Percentiles rank a stretch among this genome's conserved stretches.
phyloP scores from a whole-genome alignment of 192 early-diverging fungal genomes.

The Coemansia sp. region DNA sequence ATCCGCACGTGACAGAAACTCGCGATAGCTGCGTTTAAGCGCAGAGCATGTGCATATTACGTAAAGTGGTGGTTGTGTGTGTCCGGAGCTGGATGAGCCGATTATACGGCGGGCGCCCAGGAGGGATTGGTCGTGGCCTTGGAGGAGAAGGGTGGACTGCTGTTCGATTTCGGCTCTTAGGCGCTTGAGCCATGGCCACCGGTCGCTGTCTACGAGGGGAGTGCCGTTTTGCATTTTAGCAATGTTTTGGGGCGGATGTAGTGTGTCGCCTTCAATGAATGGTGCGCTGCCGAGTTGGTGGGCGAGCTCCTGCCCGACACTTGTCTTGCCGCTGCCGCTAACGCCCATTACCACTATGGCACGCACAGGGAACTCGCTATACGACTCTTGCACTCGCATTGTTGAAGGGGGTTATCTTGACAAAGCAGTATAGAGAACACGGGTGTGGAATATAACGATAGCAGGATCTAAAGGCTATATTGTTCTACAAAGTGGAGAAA shows the following conservation, averaged over 20 bases:
- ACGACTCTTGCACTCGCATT: conserved; percentile 35
- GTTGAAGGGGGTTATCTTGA: background rate
- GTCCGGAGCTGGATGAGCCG: background rate
- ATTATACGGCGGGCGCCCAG: background rate
- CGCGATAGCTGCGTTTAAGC: conserved; percentile 61
- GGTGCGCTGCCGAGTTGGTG: conserved; percentile 37
- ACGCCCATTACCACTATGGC: conserved; percentile 63
- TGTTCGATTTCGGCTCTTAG: conserved; percentile 48
- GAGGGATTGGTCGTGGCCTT: background rate
- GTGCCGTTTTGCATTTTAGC: conserved; percentile 61
- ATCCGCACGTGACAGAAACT: conserved; percentile 49
- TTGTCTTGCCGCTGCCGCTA: conserved; percentile 61
- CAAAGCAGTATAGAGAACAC: background rate
- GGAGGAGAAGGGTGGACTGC: conserved; percentile 15
- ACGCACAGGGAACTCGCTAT: conserved; percentile 43
- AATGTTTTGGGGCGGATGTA: conserved; percentile 58
- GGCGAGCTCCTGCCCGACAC: conserved; percentile 40
- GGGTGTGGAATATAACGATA: too few species aligned
- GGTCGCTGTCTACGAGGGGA: conserved; percentile 61
- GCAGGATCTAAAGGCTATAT: too few species aligned
- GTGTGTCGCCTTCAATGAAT: conserved; percentile 64
- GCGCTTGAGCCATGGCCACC: conserved; percentile 58
- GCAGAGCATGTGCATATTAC: conserved; percentile 65
- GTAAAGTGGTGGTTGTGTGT: conserved; percentile 20
- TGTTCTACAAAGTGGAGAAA: conserved; percentile 4